Evolutionary conservation across 805 yeast genomes (phyloP), one percentile per base, ranked within the genome.

Genomic region (Tetrapisispora fleetii): DNA sequence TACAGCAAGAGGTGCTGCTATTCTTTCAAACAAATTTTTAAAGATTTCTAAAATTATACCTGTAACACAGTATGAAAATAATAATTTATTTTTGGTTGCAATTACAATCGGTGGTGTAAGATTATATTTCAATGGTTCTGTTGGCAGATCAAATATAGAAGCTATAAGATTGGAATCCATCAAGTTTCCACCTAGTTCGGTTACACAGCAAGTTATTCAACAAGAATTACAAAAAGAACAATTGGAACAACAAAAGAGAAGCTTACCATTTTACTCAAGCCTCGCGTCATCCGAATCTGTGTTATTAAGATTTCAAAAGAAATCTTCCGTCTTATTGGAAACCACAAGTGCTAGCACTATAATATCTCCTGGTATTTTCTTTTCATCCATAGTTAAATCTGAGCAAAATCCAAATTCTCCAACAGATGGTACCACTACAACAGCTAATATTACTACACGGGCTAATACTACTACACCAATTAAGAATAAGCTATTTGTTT

Each of bases 91-190:
- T 59, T 67, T 89, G 47, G 80, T 89, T 45, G 95, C 95, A 0
- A 74, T 85, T 16, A 86, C 96, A 0, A 73, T 79, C 43, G 83
- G 81, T 52, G 96, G 97, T n/a, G 85, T 86, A 55, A 77, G 97
- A 55, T 70, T 89, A 24, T 81, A 78, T 52, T 62, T 73, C 48
- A 73, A 71, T 48, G 77, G 77, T 44, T 69, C 71, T 8, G 53
- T 65, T 4, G 60, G 67, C 18, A 52, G 64, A 17, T 54, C 62
- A 4, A 56, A 59, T 37, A 67, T 72, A 2, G 69, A 69, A 49
- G 74, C 74, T 3, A 54, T 73, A 43, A 67, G 75, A 56, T 52
- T 71, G 30, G 74, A 72, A 48, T 75, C 79, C 38, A 74, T 81
- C 48, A 79, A 78, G 57, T 80, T 80, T 59, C 85, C 85, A n/a